Evolutionary conservation across 2,329 filamentous ascomycete genomes (phyloP).

Genomic region (Diaporthe eres): DNA sequence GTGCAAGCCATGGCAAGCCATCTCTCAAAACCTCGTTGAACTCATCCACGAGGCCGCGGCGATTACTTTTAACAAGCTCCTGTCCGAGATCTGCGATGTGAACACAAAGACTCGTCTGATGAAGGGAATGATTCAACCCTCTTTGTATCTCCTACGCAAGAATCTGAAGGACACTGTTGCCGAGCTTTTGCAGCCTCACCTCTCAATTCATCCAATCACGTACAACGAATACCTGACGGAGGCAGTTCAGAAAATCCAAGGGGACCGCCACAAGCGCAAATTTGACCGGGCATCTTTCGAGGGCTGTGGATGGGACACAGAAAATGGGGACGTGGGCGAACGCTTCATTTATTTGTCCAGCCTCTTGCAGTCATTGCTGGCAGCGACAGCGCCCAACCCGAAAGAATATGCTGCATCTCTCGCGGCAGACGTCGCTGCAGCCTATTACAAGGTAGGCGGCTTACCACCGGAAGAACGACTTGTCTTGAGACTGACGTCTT

Average conservation of each 20-base stretch:
- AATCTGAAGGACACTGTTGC: constrained; percentile 45
- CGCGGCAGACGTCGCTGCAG: constrained; percentile 45
- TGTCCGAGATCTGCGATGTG: constrained; percentile 44
- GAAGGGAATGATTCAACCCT: constrained; percentile 45
- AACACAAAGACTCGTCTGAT: constrained; percentile 46
- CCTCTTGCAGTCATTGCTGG: constrained; percentile 39
- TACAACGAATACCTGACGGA: constrained; percentile 47
- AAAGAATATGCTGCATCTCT: constrained; percentile 46
- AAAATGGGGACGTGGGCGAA: not conserved
- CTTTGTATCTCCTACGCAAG: constrained; percentile 43
- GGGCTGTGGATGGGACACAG: not conserved
- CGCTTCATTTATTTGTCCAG: not conserved
- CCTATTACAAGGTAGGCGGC: constrained; percentile 46
- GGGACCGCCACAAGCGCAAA: constrained; percentile 43
- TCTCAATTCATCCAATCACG: constrained; percentile 48
- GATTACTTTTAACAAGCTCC: constrained; percentile 44
- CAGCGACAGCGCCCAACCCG: constrained; percentile 44
- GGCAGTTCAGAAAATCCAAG: constrained; percentile 45
- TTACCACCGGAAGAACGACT: not conserved
- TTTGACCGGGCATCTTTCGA: constrained; percentile 38
- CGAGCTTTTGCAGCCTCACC: constrained; percentile 46
- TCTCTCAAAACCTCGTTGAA: constrained; percentile 47
- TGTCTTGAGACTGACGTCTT: constrained; percentile 20
- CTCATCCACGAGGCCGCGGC: constrained; percentile 47
- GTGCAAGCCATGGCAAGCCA: constrained; percentile 47